Base-by-base conservation (phyloP, 2,329 filamentous ascomycete species). In the Cercospora citrullina region DNA sequence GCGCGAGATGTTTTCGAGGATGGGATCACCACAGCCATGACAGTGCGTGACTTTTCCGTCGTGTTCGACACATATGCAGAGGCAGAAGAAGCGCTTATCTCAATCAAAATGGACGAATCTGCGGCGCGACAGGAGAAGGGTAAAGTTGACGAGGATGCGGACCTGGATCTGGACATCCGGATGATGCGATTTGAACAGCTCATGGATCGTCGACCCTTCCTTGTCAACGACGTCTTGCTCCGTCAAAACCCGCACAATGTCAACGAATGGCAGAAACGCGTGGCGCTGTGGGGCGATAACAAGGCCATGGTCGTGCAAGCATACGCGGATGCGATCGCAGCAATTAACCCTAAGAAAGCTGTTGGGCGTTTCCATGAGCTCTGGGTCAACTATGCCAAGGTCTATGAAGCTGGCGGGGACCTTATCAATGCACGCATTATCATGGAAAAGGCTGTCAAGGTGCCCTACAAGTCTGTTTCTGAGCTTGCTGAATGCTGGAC, bases 401-500 rank as follows among this genome's bases (percentile, higher is more conserved):
- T 99, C 78, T 99, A 99, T 81, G 95, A 99, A 79, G 87, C 88
- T 33, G 93, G 91, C 2, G 91, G 91, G 5, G 94, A 98, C 78
- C 77, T 98, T 45, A 86, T 89, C 63, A 97, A 90, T 72, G 94
- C 95, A 42, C 87, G 95, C 33, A 86, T 96, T 69, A 98, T 99
- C 75, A 91, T 98, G 87, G 94, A 98, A 79, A 99, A 98, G 81
- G 94, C 94, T 14, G 92, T 97, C 77, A 98, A 97, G 77, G 95
- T 99, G 1, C 94, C 94, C 0, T 99, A 96, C 85, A 98, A 97
- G 77, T 96, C 94, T 0, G 94, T 99, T n/a, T 89, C 91, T 31
- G 95, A 99, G 80, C 85, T 99, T 67, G 95, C 95, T 21, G 95
- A 99, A 76, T 96, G 95, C 87, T 99, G 95, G 95, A 96, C 96